Evolutionary conservation across 164 flowering plant genomes (phyloP).

Genomic region (Stephania yunnanensis): DNA sequence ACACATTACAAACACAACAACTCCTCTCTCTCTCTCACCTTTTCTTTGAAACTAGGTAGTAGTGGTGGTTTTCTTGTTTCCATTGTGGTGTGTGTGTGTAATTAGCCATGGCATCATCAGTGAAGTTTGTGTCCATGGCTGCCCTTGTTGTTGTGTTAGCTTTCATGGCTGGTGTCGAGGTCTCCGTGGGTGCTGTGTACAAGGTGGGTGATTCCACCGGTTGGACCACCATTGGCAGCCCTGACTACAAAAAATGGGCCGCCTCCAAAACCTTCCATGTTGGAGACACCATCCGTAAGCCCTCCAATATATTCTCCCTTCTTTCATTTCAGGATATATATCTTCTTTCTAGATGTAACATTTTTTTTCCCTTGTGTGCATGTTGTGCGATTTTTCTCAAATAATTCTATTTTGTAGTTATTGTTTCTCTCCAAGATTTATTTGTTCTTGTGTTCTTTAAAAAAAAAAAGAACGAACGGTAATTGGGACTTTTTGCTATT

Average conservation of each 20-base stretch:
- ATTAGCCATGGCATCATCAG: slow-evolving; percentile 3
- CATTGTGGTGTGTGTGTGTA: no score
- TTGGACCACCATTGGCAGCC: slow-evolving; percentile 50
- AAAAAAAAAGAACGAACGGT: no score
- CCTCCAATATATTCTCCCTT: background rate
- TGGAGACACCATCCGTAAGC: slow-evolving; percentile 51
- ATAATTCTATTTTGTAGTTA: no score
- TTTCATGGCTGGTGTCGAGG: background rate
- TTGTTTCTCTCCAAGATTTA: no score
- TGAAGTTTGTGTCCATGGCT: no score
- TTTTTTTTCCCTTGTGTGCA: background rate
- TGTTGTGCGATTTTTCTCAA: background rate
- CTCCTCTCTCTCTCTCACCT: background rate
- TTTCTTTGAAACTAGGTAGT: no score
- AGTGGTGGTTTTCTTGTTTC: no score
- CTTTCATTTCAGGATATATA: background rate
- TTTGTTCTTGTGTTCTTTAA: background rate
- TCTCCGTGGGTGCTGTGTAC: slow-evolving; percentile 26
- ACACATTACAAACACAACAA: background rate
- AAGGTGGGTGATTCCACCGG: slow-evolving; percentile 61
- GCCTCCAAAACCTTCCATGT: slow-evolving; percentile 42
- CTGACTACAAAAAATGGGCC: slow-evolving; percentile 56
- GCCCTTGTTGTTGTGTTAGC: slow-evolving; percentile 8
- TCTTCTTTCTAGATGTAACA: background rate
- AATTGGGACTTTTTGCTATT: no score